phyloP scores from a whole-genome alignment of 306 rosid species.

The Medicago ruthenica region DNA sequence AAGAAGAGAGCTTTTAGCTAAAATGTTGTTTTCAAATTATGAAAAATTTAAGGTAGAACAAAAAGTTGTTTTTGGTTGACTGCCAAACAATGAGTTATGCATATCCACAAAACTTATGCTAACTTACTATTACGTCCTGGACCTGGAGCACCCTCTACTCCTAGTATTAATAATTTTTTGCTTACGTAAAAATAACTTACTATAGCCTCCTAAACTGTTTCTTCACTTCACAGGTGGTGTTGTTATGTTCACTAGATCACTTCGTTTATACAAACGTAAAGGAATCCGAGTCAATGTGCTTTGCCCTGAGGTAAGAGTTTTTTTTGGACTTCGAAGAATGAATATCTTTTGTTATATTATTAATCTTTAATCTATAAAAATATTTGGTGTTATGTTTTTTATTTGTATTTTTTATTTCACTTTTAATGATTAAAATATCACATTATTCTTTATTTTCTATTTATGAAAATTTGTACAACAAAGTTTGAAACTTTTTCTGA shows the following conservation, averaged over 20 bases:
- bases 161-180: not conserved
- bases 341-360: slow-evolving; percentile 20
- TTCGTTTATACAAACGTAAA: slow-evolving; percentile 58
- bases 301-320: slow-evolving; percentile 85
- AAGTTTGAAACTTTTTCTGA: no score
- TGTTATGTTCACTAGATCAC: slow-evolving; percentile 89
- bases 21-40: no score
- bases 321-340: slow-evolving; percentile 30
- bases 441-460: no score
- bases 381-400: not conserved
- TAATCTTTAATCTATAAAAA: slow-evolving; percentile 32
- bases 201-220: slow-evolving; percentile 37
- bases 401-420: no score
- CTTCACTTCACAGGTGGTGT: slow-evolving; percentile 69
- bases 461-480: no score
- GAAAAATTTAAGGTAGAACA: no score
- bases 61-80: no score
- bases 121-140: not conserved
- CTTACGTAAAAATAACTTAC: slow-evolving; percentile 2
- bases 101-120: slow-evolving; percentile 10
- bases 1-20: no score
- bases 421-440: no score
- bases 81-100: not conserved
- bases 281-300: slow-evolving; percentile 95
- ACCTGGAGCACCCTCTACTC: no score